A percentile compares a stretch with the other conserved stretches of the same genome.
Evolutionary conservation across 495 filamentous ascomycete genomes (phyloP).

Genomic region (Daldinia bambusicola): DNA sequence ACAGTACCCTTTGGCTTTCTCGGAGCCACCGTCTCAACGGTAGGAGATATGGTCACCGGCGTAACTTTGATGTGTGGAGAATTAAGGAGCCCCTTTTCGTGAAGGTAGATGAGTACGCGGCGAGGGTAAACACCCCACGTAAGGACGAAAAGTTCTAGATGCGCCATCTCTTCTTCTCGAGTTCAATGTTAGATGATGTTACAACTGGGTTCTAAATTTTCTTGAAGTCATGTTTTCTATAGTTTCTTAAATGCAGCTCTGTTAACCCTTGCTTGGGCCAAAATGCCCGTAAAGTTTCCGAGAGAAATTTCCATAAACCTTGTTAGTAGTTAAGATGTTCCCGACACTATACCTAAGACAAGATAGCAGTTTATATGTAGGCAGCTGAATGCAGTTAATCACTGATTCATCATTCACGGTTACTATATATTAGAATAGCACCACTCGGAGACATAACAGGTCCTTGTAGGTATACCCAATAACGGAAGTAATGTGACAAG

Average conservation of each 20-base stretch:
- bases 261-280: not conserved
- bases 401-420: no score
- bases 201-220: not conserved
- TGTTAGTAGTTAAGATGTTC: not conserved
- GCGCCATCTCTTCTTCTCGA: not conserved
- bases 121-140: slow-evolving; percentile 29
- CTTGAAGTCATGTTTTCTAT: not conserved
- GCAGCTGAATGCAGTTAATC: no score
- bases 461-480: no score
- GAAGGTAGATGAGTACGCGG: slow-evolving; percentile 39
- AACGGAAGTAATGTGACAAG: no score
- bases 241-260: not conserved
- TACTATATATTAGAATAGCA: no score
- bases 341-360: not conserved
- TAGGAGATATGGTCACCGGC: not conserved
- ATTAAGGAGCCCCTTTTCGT: slow-evolving; percentile 37
- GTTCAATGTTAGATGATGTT: not conserved
- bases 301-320: not conserved
- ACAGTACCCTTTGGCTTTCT: not conserved
- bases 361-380: no score
- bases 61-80: slow-evolving; percentile 17
- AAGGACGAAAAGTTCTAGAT: slow-evolving; percentile 23
- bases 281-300: not conserved
- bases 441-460: no score
- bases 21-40: not conserved